Base-by-base conservation (phyloP, 1,139 yeast genomes). In the Yamadazyma diospyri region DNA sequence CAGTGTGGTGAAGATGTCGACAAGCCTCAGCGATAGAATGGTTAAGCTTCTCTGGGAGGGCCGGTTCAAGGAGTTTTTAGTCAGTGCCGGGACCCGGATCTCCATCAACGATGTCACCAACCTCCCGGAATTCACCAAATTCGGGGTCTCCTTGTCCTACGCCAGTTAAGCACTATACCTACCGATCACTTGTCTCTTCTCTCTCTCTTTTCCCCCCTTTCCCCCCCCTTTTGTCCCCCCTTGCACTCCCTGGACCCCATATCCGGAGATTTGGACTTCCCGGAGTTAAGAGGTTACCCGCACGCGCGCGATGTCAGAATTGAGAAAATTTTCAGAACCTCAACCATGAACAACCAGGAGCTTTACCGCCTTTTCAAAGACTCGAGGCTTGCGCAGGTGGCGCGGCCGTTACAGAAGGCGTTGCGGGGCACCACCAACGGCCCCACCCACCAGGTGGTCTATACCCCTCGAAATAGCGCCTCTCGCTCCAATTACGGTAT, bases 1-100 rank as follows among this genome's bases (percentile, higher is more conserved):
- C 1, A 80, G 86, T 39, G 94, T 87, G 9, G 57, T 88, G 45
- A 89, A 87, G 53, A 60, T 82, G 2, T 76, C 92, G 34, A 76
- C 95, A 0, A 80, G 89, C 32, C 47, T 86, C 16, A 77, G 76
- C 31, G 83, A 80, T 37, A 72, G 69, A 42, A 69, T 76, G 38
- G 48, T 85, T 6, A 78, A 77, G 38, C 35, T 88, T 5, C 59
- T 86, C 23, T 92, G 97, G 97, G 96, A 86, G 50, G 97, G 97
- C 0, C 72, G 85, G 42, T 76, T 76, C 48, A 79, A 83, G 48
- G 95, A 87, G 32, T 82, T 92, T 48, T 55, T 92, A 33, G 68
- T 89, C 4, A 79, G 88, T 34, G 74, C 92, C 1, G 97, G 97
- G 0, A 69, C 80, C 3, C 76, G 72, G 33, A 43, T 81, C 9